Evolutionary conservation across 1,284 basidiomycete genomes (phyloP), one percentile per base, ranked within the genome.

Genomic region (Apiotrichum domesticum): DNA sequence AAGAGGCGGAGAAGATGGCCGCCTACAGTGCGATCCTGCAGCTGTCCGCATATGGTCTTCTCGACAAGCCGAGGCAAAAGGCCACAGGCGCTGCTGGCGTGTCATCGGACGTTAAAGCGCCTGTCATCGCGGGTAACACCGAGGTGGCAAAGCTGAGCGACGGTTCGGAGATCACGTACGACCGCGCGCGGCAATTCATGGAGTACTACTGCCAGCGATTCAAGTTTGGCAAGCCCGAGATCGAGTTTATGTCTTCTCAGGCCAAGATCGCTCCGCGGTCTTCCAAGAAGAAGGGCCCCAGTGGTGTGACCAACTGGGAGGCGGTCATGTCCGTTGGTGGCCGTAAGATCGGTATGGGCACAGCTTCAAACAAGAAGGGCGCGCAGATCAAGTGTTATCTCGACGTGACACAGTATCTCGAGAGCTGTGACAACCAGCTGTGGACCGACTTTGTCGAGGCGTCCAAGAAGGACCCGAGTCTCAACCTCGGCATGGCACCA

Each of bases 181-280:
- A 93, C 57, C 82, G 83, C 49, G 91, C 92, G 0, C 84, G 87
- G 54, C 85, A 84, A 63, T 98, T 97, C 77, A 93, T 97, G 86
- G 92, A 94, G 65, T 98, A 88, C 70, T 97, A 97, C 72, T 96
- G 92, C 73, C 83, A 85, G 45, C 81, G 85, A 42, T 96, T 87
- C 73, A 79, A 80, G 39, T 94, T 94, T 66, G 81, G 82, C n/a
- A 85, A 84, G 64, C 91, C 93, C 2, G 88, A 92, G 51, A 78
- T 97, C 57, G 79, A 81, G 14, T 87, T 83, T 63, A 73, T 79
- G 46, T 66, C 68, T 35, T 67, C 61, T 7, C 45, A 61, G 2
- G 42, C 48, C 49, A 52, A 61, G 46, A 33, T 59, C 48, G 33
- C 47, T 7, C 21, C 50, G 15, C 32, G 41, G 3, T 45, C 52